Evolutionary conservation across 2,329 filamentous ascomycete species (phyloP), one percentile per base, ranked within the genome.

Genomic region (Fusarium penzigii): DNA sequence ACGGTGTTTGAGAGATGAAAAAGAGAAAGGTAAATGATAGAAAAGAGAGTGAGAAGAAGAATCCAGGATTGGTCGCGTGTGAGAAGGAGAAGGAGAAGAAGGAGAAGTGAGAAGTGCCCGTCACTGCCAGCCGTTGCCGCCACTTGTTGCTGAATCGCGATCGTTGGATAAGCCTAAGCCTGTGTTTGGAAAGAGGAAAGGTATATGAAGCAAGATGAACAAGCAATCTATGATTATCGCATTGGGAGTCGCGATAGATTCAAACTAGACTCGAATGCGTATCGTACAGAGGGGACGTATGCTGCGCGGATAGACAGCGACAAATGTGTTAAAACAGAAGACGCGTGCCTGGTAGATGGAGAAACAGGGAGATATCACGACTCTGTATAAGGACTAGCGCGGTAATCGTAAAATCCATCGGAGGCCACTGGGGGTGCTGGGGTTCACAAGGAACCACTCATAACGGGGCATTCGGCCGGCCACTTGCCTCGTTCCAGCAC

Each of bases 311-410:
- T 25, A 52, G 54, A 57, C 55, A 56, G 57, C 57, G 57, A 53
- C 57, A 47, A 46, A 25, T 5, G 20, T 25, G 20, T 25, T 25
- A 25, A 25, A 45, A 43, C 46, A 52, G 56, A 56, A 63, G 66
- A 68, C 65, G 66, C 66, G 66, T 68, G 65, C 63, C 57, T 63
- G 58, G 49, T 59, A 58, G 56, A 57, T 53, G 51, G 52, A 60
- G 61, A 56, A 56, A 48, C 61, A 62, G 60, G 62, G 62, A 64
- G 63, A 64, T 60, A 66, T 67, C 61, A 57, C 58, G 62, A 60
- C 56, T 56, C 66, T 63, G 53, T 52, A 61, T 65, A 49, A 16
- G 59, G 66, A 38, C 56, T 70, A 70, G 68, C 52, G 63, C 46
- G 25, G 55, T 54, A 51, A 49, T 46, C 44, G 50, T 53, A 42